Conservation (phyloP, 1,284 basidiomycete species). For the Sparassis latifolia region DNA sequence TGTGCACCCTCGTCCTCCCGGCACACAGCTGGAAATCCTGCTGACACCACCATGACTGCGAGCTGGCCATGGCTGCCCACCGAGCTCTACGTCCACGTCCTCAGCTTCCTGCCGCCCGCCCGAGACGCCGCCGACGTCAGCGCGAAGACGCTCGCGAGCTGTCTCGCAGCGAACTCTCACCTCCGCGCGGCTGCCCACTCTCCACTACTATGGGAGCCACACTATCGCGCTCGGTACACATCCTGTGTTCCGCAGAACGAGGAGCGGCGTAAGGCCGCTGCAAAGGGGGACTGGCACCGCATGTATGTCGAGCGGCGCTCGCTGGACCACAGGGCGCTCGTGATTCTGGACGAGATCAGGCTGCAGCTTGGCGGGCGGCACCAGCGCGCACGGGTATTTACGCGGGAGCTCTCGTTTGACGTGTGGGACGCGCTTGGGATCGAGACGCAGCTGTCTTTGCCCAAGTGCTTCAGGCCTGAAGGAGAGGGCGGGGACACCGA, state of each 20-base stretch:
- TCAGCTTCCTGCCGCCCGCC: constrained; percentile 23
- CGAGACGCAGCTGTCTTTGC: constrained; percentile 31
- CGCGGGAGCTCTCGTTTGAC: constrained; percentile 35
- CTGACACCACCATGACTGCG: neutral
- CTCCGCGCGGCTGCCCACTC: constrained; percentile 24
- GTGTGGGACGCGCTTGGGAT: constrained; percentile 46
- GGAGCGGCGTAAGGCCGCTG: constrained; percentile 22
- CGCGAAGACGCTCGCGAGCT: constrained; percentile 22
- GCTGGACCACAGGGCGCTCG: constrained; percentile 37
- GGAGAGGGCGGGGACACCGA: constrained; percentile 4
- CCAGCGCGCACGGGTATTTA: constrained; percentile 29
- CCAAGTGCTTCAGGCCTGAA: constrained; percentile 22
- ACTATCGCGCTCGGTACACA: constrained; percentile 42
- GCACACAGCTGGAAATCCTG: neutral
- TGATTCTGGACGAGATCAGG: constrained; percentile 34
- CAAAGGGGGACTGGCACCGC: constrained; percentile 35
- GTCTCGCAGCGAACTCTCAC: constrained; percentile 20
- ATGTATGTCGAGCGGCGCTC: constrained; percentile 39
- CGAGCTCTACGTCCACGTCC: constrained; percentile 22
- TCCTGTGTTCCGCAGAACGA: constrained; percentile 34
- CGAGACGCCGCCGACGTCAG: constrained; percentile 18
- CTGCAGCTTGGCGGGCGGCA: constrained; percentile 28
- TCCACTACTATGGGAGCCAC: constrained; percentile 39
- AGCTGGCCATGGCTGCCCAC: constrained; percentile 13
- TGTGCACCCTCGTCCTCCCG: neutral